Percentiles rank a stretch among this genome's conserved stretches.
Evolutionary conservation across 78 protist species (phyloP).

Genomic region (Mastigamoeba balamuthi): DNA sequence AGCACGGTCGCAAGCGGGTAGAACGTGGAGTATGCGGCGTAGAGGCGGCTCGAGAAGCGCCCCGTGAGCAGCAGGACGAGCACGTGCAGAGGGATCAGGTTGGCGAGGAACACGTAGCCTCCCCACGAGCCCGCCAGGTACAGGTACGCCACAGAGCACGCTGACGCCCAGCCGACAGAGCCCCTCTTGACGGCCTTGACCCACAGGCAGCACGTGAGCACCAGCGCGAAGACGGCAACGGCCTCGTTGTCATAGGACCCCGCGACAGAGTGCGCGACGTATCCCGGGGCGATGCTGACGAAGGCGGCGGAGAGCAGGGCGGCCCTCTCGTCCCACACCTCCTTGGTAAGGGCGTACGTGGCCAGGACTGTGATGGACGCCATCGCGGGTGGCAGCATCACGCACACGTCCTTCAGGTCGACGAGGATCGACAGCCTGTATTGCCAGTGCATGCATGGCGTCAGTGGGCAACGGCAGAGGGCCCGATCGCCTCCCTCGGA

Average conservation of each 20-base stretch:
- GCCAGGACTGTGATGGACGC: conserved; percentile 73
- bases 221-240: conserved; percentile 92
- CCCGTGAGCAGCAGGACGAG: conserved; percentile 65
- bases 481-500: too few species aligned
- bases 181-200: conserved; percentile 76
- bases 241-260: conserved; percentile 99
- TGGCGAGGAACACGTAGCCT: conserved; percentile 97
- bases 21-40: conserved; percentile 81
- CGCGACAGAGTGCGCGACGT: conserved; percentile 95
- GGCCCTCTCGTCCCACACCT: conserved; percentile 44
- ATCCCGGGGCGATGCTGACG: conserved; percentile 83
- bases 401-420: conserved; percentile 88
- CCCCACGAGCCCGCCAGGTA: conserved; percentile 97
- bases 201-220: conserved; percentile 82
- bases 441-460: too few species aligned
- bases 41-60: conserved; percentile 67
- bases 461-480: too few species aligned
- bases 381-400: conserved; percentile 85
- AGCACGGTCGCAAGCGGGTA: conserved; percentile 79
- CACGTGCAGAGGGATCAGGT: conserved; percentile 90
- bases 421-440: conserved; percentile 59
- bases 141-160: conserved; percentile 72
- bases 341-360: conserved; percentile 54
- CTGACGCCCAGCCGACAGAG: conserved; percentile 39
- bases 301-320: conserved; percentile 87